Evolutionary conservation across 257 asterid species (phyloP), one percentile per base, ranked within the genome.

Genomic region (Prunella vulgaris): DNA sequence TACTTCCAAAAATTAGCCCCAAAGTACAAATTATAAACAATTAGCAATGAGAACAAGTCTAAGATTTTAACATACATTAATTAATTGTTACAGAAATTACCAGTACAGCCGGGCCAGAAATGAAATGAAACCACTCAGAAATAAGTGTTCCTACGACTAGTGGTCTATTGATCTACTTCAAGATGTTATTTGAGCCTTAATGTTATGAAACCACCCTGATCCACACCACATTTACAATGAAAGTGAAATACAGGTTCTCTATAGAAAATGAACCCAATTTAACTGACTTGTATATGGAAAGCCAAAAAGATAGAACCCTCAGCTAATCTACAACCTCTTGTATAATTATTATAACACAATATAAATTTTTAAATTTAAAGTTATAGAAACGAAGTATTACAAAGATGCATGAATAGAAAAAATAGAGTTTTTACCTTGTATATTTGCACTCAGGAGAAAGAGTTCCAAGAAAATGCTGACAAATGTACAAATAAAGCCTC

Each of bases 391-490:
- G 62, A 56, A 22, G 30, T 3, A 17, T 51, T 22, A 12, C 27
- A 44, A 38, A 70, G 75, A 48, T 27, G 62, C 25, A 63, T 51
- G 3, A 7, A 56, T 38, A 25, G 51, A 22, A 74, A 60, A 42
- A 62, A 22, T 58, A 69, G 3, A 25, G 25, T 28, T 52, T 66
- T 76, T 70, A 89, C 96, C 87, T 87, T 54, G 82, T 84, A 75
- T 87, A 91, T 78, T 84, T 91, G 87, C 95, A 85, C 71, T 91
- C 96, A 59, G 93, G 88, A 60, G 95, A 88, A 80, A 91, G 81
- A 64, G 90, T 84, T 74, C 96, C 97, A 58, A 91, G 81, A 77
- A 91, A 91, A 83, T 91, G 95, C 78, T 91, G 96, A 64, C 97
- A 91, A 46, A 91, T 84, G 75, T 88, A 91, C 68, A 83, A 93